A percentile compares a stretch with the other conserved stretches of the same genome.
Evolutionary conservation across 495 filamentous ascomycete genomes (phyloP).

Genomic region (Neurospora sp.): DNA sequence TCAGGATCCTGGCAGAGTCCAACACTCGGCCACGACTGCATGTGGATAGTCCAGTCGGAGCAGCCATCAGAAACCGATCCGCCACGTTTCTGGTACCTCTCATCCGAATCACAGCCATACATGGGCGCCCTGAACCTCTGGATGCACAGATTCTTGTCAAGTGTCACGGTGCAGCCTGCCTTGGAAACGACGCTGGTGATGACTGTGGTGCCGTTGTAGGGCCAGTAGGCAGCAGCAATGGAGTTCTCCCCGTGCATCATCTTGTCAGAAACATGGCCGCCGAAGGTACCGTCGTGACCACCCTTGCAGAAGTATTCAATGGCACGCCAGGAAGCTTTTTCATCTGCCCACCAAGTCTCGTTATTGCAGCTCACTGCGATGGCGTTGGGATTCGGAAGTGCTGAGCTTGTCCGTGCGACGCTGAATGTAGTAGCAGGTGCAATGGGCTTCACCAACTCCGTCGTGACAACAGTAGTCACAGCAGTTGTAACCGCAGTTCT

Average conservation of each 20-base stretch:
- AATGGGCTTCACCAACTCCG: neutral
- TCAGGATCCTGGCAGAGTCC: neutral
- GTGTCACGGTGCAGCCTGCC: neutral
- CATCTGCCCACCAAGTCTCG: neutral
- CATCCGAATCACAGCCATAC: neutral
- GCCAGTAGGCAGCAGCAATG: neutral
- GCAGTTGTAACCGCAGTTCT: neutral
- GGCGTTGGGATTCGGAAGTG: neutral
- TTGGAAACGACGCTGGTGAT: neutral
- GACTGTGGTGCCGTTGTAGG: neutral
- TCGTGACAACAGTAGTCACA: neutral
- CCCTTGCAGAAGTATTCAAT: neutral
- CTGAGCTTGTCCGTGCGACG: neutral
- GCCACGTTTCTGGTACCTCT: neutral
- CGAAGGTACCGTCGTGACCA: neutral
- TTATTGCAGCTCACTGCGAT: neutral
- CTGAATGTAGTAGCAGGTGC: neutral
- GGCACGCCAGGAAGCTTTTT: neutral
- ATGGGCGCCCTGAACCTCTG: neutral
- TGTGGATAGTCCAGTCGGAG: neutral
- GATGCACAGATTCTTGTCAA: neutral
- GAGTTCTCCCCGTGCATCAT: neutral
- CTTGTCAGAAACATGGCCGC: neutral
- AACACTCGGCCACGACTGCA: neutral
- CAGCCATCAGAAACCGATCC: neutral